Evolutionary conservation across 768 basidiomycete species (phyloP).

Genomic region (Russula olivacea): DNA sequence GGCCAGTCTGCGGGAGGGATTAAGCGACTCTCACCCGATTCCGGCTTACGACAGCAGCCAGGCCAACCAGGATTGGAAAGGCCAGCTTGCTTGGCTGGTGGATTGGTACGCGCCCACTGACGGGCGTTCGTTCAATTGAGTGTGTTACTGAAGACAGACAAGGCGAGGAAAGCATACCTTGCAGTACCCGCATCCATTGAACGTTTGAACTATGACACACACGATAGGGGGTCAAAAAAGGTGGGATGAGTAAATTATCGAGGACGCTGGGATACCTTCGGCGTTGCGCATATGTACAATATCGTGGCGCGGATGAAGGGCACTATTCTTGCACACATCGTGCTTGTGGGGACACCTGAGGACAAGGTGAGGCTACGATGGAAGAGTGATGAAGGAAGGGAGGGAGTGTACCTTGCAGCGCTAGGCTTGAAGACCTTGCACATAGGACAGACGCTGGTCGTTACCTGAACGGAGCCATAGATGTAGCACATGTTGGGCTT

Average conservation of each 20-base stretch:
- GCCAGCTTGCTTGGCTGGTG: constrained; percentile 47
- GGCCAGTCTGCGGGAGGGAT: constrained; percentile 76
- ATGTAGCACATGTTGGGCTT: constrained; percentile 61
- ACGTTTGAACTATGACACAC: constrained; percentile 58
- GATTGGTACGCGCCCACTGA: constrained; percentile 66
- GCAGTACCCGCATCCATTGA: constrained; percentile 87
- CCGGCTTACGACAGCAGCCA: constrained; percentile 80
- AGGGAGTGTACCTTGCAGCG: constrained; percentile 42
- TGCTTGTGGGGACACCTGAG: constrained; percentile 70
- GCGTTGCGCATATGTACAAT: constrained; percentile 79
- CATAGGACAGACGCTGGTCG: constrained; percentile 69
- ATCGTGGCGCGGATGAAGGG: constrained; percentile 68
- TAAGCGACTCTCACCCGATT: constrained; percentile 48
- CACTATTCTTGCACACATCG: constrained; percentile 70
- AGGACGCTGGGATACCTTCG: constrained; percentile 52
- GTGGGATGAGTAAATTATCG: constrained; percentile 7
- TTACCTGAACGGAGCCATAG: constrained; percentile 62
- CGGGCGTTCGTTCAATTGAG: constrained; percentile 1
- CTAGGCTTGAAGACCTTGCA: constrained; percentile 74
- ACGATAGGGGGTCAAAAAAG: constrained; percentile 24
- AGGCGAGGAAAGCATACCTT: constrained; percentile 48
- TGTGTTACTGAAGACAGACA: neutral
- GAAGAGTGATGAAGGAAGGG: constrained; percentile 15
- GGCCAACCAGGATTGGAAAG: constrained; percentile 79
- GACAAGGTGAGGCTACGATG: constrained; percentile 26